phyloP scores from a whole-genome alignment of 495 filamentous ascomycete species.

The Neurospora sp. region DNA sequence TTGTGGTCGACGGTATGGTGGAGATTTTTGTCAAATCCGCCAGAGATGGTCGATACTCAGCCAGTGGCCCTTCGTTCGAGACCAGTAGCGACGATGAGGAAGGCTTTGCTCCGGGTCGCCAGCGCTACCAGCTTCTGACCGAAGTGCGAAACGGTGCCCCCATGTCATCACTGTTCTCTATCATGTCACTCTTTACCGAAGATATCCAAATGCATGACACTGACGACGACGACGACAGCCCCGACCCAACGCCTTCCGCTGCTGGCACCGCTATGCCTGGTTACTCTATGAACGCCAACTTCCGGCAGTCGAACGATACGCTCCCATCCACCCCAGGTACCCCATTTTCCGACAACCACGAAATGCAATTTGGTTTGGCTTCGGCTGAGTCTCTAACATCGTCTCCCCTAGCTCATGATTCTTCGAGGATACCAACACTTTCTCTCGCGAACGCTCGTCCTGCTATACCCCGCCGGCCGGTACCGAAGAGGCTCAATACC shows the following conservation, averaged over 20 bases:
- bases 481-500: conserved; percentile 35
- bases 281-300: conserved; percentile 35
- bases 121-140: conserved; percentile 83
- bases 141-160: conserved; percentile 97
- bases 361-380: conserved; percentile 5
- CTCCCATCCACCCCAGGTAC: conserved; percentile 21
- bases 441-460: conserved; percentile 46
- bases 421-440: conserved; percentile 57
- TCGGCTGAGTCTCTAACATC: conserved; percentile 14
- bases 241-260: conserved; percentile 10
- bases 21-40: conserved; percentile 97
- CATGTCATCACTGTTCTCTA: conserved; percentile 97
- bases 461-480: conserved; percentile 19
- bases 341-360: conserved; percentile 27
- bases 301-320: conserved; percentile 32
- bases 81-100: conserved; percentile 58
- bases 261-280: conserved; percentile 15
- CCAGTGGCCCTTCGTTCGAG: conserved; percentile 12
- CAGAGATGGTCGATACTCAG: conserved; percentile 37
- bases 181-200: conserved; percentile 92
- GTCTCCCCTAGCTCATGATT: conserved; percentile 11
- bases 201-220: conserved; percentile 69
- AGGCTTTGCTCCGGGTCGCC: conserved; percentile 42
- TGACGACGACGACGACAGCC: conserved; percentile 41
- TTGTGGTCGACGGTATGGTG: conserved; percentile 93